Conservation (phyloP, 2,329 filamentous ascomycete genomes). For the Dactylellina parvicollis region DNA sequence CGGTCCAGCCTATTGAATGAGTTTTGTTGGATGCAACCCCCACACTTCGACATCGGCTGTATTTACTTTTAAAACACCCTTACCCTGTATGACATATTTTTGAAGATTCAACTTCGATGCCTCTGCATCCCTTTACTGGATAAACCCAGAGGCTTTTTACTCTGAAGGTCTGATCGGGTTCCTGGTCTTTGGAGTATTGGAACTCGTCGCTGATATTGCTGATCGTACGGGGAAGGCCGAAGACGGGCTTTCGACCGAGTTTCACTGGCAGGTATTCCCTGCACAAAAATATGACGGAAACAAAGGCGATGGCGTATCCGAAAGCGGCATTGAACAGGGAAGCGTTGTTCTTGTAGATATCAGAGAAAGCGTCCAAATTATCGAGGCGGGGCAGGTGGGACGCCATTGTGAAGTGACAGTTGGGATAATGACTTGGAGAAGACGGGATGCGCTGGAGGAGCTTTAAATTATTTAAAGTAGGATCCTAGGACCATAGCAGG, state of each 20-base stretch:
- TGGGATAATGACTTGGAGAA: background rate
- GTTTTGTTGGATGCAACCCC: too few relatives aligned
- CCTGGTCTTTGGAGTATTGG: constrained; percentile 62
- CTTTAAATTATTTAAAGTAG: too few relatives aligned
- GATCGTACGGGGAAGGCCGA: constrained; percentile 25
- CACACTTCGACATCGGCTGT: background rate
- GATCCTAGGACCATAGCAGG: too few relatives aligned
- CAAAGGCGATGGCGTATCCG: constrained; percentile 26
- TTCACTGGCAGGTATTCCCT: constrained; percentile 38
- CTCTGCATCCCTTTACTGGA: constrained; percentile 82
- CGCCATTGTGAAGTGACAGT: constrained; percentile 25
- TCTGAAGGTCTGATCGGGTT: constrained; percentile 62
- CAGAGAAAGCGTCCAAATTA: constrained; percentile 30
- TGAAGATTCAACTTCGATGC: constrained; percentile 76
- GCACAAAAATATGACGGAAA: constrained; percentile 30
- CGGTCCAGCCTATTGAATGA: too few relatives aligned
- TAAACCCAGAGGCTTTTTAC: constrained; percentile 80
- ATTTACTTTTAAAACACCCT: background rate
- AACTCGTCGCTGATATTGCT: constrained; percentile 70
- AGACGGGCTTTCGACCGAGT: constrained; percentile 22
- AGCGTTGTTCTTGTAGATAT: constrained; percentile 34
- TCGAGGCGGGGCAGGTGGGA: constrained; percentile 37
- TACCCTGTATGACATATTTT: constrained; percentile 66
- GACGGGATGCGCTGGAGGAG: background rate
- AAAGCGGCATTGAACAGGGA: constrained; percentile 23